Conservation (phyloP, 139 green algal species). For the Auxenochlorella protothecoides region DNA sequence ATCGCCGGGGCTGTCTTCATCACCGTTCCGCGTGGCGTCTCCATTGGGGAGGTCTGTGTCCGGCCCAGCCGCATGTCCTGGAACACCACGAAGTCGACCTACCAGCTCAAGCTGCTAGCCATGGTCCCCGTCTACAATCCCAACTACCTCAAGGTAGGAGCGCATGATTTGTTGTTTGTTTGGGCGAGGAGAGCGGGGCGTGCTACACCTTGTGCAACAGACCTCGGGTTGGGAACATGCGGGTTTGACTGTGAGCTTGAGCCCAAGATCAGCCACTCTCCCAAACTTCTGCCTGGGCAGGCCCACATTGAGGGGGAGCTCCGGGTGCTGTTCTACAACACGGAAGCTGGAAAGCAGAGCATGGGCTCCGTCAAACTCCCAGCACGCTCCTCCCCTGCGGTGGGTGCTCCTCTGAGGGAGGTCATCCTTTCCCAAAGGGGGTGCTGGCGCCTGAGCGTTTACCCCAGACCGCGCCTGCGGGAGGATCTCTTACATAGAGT, state of each 20-base stretch:
- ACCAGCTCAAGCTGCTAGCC: constrained; percentile 56
- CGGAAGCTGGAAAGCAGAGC: constrained; percentile 31
- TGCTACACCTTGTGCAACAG: too few relatives aligned
- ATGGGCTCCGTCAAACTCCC: constrained; percentile 17
- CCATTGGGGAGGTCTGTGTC: constrained; percentile 49
- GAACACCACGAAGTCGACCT: constrained; percentile 48
- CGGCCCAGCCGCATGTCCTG: constrained; percentile 50
- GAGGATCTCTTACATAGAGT: too few relatives aligned
- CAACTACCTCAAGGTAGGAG: constrained; percentile 56
- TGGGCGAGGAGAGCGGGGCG: too few relatives aligned
- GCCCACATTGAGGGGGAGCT: constrained; percentile 36
- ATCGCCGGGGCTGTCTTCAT: constrained; percentile 44
- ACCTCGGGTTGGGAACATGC: too few relatives aligned
- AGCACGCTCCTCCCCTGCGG: constrained; percentile 16
- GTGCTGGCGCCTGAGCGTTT: too few relatives aligned
- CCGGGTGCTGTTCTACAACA: constrained; percentile 54
- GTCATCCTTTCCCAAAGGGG: too few relatives aligned
- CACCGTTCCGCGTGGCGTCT: constrained; percentile 50
- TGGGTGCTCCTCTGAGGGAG: not conserved
- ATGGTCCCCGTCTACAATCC: constrained; percentile 65
- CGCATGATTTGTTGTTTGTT: not conserved
- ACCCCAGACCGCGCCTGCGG: not conserved
- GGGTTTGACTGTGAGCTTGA: too few relatives aligned
- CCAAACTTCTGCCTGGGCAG: constrained; percentile 1
- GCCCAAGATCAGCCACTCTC: too few relatives aligned